These are phyloP conservation scores for Adansonia digitata DNA, from an alignment of 345 rosid species.

Conservation along the genomic window DNA sequence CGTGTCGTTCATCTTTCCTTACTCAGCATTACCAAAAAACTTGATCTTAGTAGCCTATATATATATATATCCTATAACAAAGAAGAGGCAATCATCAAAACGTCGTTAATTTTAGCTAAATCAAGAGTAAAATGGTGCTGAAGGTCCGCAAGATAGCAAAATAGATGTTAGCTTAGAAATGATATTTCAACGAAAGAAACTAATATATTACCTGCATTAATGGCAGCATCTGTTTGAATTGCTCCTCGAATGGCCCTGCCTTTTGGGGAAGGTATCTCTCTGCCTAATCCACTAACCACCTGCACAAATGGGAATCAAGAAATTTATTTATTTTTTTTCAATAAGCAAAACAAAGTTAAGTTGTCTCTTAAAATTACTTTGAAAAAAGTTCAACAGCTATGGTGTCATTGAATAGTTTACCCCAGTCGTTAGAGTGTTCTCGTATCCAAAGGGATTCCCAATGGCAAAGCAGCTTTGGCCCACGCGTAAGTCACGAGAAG, in stretches of 20 bases:
- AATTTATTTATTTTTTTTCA: background rate
- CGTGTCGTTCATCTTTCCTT: background rate
- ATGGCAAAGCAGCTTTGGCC: slow-evolving; percentile 89
- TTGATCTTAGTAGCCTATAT: background rate
- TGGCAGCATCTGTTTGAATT: slow-evolving; percentile 86
- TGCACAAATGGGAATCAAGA: slow-evolving; percentile 21
- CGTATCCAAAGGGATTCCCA: slow-evolving; percentile 86
- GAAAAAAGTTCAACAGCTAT: background rate
- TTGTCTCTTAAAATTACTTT: background rate
- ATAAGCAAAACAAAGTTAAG: background rate
- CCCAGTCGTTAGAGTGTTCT: slow-evolving; percentile 93
- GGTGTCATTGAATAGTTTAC: slow-evolving; percentile 32
- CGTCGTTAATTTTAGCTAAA: background rate
- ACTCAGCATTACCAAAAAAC: background rate
- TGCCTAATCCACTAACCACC: slow-evolving; percentile 88
- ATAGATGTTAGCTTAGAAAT: background rate
- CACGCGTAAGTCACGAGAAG: slow-evolving; percentile 61
- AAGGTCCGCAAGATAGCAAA: background rate
- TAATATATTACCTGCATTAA: slow-evolving; percentile 51
- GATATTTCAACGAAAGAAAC: background rate
- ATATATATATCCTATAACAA: background rate
- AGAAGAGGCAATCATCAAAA: background rate
- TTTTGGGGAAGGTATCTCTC: slow-evolving; percentile 86
- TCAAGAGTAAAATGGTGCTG: background rate
- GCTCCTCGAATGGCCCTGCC: slow-evolving; percentile 79